phyloP scores from a whole-genome alignment of 2,329 filamentous ascomycete genomes.

The Fragosphaeria purpurea region DNA sequence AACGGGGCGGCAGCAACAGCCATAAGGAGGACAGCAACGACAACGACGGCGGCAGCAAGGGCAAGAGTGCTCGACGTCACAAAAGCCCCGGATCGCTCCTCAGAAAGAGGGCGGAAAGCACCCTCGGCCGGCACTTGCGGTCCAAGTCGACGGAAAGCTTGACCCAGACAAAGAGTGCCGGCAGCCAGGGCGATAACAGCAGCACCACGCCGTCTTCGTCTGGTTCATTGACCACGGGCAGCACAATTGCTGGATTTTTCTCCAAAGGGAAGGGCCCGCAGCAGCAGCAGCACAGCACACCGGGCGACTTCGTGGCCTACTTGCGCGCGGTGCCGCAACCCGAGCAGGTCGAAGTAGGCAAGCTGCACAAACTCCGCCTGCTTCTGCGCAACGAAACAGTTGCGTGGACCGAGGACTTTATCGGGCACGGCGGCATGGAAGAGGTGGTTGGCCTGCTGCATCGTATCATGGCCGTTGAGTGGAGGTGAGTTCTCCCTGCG shows the following conservation, averaged over 20 bases:
- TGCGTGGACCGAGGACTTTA: slow-evolving; percentile 88
- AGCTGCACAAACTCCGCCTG: slow-evolving; percentile 83
- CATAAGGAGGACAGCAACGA: background rate
- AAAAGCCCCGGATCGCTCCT: slow-evolving; percentile 57
- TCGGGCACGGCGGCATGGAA: slow-evolving; percentile 80
- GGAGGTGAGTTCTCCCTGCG: slow-evolving; percentile 57
- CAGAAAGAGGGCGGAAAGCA: slow-evolving; percentile 59
- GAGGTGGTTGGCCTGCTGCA: slow-evolving; percentile 80
- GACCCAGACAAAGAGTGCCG: slow-evolving; percentile 41
- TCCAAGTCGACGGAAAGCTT: slow-evolving; percentile 66
- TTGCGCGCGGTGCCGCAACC: slow-evolving; percentile 72
- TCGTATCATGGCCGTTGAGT: slow-evolving; percentile 91
- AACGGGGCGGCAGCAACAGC: background rate
- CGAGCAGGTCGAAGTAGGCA: slow-evolving; percentile 81
- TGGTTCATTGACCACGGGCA: slow-evolving; percentile 21
- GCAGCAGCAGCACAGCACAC: slow-evolving; percentile 45
- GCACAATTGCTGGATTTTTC: slow-evolving; percentile 35
- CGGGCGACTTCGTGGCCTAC: slow-evolving; percentile 79
- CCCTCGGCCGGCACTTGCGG: slow-evolving; percentile 53
- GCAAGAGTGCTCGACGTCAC: background rate
- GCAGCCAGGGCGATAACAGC: slow-evolving; percentile 28
- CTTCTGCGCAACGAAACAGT: slow-evolving; percentile 91
- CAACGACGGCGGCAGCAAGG: background rate
- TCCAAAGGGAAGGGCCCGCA: slow-evolving; percentile 65
- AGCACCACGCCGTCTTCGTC: slow-evolving; percentile 34